phyloP scores from a whole-genome alignment of 192 early-diverging fungal species.

The Rhizophlyctis rosea region DNA sequence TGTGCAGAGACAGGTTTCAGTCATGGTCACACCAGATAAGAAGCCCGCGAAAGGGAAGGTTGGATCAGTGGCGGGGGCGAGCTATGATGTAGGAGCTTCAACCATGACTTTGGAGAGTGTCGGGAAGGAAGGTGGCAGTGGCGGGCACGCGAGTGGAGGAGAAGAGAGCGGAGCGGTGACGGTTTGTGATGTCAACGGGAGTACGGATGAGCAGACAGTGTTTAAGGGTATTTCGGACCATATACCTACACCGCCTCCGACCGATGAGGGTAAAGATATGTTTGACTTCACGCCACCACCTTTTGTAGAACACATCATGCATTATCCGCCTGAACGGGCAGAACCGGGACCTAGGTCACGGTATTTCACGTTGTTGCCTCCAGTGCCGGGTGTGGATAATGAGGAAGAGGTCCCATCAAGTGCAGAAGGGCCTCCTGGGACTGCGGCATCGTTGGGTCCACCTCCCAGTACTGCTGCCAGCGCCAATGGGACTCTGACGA shows the following conservation, averaged over 20 bases:
- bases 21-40: conserved; percentile 28
- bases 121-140: conserved; percentile 3
- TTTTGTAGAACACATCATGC: conserved; percentile 42
- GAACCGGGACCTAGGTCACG: conserved; percentile 18
- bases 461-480: not conserved
- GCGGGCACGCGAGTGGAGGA: not conserved
- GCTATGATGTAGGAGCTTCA: conserved; percentile 3
- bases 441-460: conserved; percentile 1
- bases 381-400: conserved; percentile 13
- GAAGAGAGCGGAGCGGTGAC: conserved; percentile 6
- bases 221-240: conserved; percentile 40
- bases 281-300: conserved; percentile 33
- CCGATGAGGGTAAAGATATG: conserved; percentile 19
- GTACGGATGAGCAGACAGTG: conserved; percentile 39
- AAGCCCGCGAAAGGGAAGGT: conserved; percentile 30
- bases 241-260: conserved; percentile 29
- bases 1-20: not conserved
- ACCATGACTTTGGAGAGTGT: conserved; percentile 8
- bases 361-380: conserved; percentile 32
- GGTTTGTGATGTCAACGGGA: conserved; percentile 32
- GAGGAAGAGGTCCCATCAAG: conserved; percentile 33
- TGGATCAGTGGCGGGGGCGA: not conserved
- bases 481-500: not conserved
- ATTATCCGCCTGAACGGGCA: conserved; percentile 32
- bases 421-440: not conserved